A percentile compares a stretch with the other conserved stretches of the same genome.
These are phyloP conservation scores for Malassezia pachydermatis DNA, from an alignment of 1,284 basidiomycete species.

Conservation along the genomic window DNA sequence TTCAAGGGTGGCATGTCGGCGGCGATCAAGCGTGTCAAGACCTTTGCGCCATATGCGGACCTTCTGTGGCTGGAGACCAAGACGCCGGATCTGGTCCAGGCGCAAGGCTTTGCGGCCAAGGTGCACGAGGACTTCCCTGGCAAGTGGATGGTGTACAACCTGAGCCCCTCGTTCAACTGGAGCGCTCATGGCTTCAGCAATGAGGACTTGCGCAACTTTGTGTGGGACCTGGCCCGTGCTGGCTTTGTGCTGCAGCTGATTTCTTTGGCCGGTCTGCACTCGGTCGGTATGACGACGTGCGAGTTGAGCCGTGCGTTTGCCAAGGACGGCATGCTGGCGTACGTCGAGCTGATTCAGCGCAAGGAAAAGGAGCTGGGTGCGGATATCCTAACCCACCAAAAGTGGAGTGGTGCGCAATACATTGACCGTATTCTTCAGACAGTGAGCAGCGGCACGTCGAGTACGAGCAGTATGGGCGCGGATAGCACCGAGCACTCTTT, in stretches of 20 bases:
- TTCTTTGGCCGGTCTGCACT: conserved; percentile 46
- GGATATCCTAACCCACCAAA: conserved; percentile 46
- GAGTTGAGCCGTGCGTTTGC: conserved; percentile 55
- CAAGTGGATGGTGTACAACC: conserved; percentile 84
- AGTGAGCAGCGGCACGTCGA: conserved; percentile 35
- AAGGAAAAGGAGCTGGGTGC: conserved; percentile 45
- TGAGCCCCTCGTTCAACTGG: conserved; percentile 92
- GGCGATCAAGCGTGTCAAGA: conserved; percentile 69
- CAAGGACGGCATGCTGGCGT: conserved; percentile 50
- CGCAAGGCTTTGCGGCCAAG: conserved; percentile 64
- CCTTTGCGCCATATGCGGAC: conserved; percentile 56
- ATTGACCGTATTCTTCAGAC: conserved; percentile 44
- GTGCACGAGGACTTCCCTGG: conserved; percentile 64
- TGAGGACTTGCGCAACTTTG: conserved; percentile 49
- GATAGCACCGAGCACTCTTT: conserved; percentile 17
- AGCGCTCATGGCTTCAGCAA: conserved; percentile 67
- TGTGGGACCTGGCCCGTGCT: conserved; percentile 42
- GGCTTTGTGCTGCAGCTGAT: conserved; percentile 48
- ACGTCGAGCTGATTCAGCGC: conserved; percentile 43
- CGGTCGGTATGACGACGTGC: conserved; percentile 32
- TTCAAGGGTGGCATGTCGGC: conserved; percentile 72
- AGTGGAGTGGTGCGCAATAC: conserved; percentile 43
- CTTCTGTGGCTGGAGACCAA: conserved; percentile 66
- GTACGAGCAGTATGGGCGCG: conserved; percentile 38
- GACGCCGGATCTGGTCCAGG: conserved; percentile 68